A percentile compares a stretch with the other conserved stretches of the same genome.
Conservation (phyloP, 164 flowering plant genomes). For the Macadamia tetraphylla region DNA sequence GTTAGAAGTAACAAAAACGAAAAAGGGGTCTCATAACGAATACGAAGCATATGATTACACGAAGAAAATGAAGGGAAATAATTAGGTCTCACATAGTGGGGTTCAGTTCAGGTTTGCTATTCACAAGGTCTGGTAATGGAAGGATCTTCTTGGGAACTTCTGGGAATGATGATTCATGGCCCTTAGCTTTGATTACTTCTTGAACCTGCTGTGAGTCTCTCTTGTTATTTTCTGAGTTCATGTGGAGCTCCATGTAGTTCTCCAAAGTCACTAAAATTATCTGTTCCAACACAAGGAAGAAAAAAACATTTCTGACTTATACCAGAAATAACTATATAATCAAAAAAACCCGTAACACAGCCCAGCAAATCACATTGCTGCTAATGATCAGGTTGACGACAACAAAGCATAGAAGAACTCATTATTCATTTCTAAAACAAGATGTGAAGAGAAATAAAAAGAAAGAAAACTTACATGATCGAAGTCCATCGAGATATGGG, state of each 20-base stretch:
- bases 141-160: constrained; percentile 22
- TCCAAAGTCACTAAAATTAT: constrained; percentile 70
- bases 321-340: background rate
- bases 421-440: background rate
- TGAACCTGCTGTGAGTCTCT: constrained; percentile 28
- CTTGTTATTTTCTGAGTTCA: constrained; percentile 22
- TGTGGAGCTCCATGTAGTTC: constrained; percentile 45
- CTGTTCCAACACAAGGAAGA: constrained; percentile 30
- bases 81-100: constrained; percentile 34
- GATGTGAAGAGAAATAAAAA: background rate
- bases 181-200: constrained; percentile 21
- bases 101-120: constrained; percentile 28
- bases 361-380: background rate
- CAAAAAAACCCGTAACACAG: background rate
- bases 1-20: constrained; percentile 9
- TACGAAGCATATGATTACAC: background rate
- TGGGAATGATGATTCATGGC: constrained; percentile 21
- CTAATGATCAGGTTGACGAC: background rate
- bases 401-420: background rate
- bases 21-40: background rate
- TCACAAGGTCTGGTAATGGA: constrained; percentile 19
- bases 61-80: background rate
- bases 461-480: constrained; percentile 53
- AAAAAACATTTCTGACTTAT: background rate
- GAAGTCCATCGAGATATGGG: constrained; percentile 77